Percentiles rank a stretch among this genome's conserved stretches.
These are phyloP conservation scores for Tylopilus sp. DNA, from an alignment of 1,284 basidiomycete genomes.

Conservation along the genomic window DNA sequence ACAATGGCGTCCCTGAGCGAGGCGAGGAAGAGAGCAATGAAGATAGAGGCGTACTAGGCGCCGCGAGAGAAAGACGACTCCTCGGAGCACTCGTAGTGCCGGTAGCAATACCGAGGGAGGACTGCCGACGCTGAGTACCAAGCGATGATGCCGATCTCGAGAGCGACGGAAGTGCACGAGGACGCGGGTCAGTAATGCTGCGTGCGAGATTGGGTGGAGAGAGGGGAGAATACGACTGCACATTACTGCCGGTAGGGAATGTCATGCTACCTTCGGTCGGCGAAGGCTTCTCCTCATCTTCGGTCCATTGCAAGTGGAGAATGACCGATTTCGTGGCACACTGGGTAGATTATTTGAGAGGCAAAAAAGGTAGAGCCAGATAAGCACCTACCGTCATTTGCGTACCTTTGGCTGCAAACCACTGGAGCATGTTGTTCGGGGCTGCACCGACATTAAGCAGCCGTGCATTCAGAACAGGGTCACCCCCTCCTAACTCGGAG, in stretches of 20 bases:
- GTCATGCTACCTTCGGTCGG: slow-evolving; percentile 14
- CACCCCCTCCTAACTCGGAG: slow-evolving; percentile 68
- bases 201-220: slow-evolving; percentile 23
- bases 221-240: slow-evolving; percentile 28
- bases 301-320: slow-evolving; percentile 84
- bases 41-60: slow-evolving; percentile 46
- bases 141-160: slow-evolving; percentile 49
- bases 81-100: slow-evolving; percentile 14
- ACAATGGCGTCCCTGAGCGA: slow-evolving; percentile 40
- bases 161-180: slow-evolving; percentile 43
- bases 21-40: slow-evolving; percentile 39
- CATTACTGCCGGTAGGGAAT: slow-evolving; percentile 22
- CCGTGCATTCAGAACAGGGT: slow-evolving; percentile 61
- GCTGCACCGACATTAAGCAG: slow-evolving; percentile 73
- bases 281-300: slow-evolving; percentile 43
- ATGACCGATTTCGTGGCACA: slow-evolving; percentile 88
- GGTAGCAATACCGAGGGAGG: slow-evolving; percentile 39
- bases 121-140: slow-evolving; percentile 41
- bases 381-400: slow-evolving; percentile 74
- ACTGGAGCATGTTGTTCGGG: slow-evolving; percentile 83
- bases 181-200: slow-evolving; percentile 28
- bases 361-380: background rate
- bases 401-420: slow-evolving; percentile 88
- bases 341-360: slow-evolving; percentile 35
- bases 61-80: slow-evolving; percentile 30